Conservation (phyloP, 192 early-diverging fungal species). For the Phycomyces blakesleeanus region DNA sequence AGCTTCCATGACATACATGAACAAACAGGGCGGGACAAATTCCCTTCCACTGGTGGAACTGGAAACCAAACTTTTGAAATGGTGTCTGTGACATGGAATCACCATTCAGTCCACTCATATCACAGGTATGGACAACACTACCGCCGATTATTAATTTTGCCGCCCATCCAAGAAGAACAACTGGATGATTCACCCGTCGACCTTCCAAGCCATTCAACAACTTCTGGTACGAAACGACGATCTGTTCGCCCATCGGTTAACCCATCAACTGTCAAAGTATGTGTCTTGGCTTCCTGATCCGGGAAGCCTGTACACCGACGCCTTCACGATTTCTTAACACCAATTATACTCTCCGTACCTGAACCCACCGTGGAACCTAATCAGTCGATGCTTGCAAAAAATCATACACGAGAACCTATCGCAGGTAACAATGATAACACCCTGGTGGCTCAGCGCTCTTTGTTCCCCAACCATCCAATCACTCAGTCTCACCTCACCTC, state of each 20-base stretch:
- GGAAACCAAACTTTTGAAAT: too few relatives aligned
- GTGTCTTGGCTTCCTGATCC: constrained; percentile 30
- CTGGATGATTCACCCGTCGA: constrained; percentile 10
- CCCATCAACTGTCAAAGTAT: constrained; percentile 15
- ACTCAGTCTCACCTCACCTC: too few relatives aligned
- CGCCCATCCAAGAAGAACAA: constrained; percentile 11
- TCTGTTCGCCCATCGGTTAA: constrained; percentile 25
- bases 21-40: too few relatives aligned
- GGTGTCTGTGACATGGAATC: background rate
- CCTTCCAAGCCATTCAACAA: constrained; percentile 14
- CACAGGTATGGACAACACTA: background rate
- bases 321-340: constrained; percentile 16
- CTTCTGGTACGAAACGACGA: constrained; percentile 22
- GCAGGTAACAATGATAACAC: too few relatives aligned
- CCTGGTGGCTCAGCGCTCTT: too few relatives aligned
- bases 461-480: too few relatives aligned
- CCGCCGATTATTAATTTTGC: constrained; percentile 24
- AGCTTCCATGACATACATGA: too few relatives aligned
- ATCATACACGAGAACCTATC: too few relatives aligned
- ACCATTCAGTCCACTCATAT: background rate
- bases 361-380: constrained; percentile 34
- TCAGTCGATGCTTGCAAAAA: too few relatives aligned
- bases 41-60: too few relatives aligned
- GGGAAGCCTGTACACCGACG: constrained; percentile 6
- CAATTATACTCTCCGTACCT: constrained; percentile 14